Conservation (phyloP, 2,329 filamentous ascomycete species). For the Colletotrichum costaricense region DNA sequence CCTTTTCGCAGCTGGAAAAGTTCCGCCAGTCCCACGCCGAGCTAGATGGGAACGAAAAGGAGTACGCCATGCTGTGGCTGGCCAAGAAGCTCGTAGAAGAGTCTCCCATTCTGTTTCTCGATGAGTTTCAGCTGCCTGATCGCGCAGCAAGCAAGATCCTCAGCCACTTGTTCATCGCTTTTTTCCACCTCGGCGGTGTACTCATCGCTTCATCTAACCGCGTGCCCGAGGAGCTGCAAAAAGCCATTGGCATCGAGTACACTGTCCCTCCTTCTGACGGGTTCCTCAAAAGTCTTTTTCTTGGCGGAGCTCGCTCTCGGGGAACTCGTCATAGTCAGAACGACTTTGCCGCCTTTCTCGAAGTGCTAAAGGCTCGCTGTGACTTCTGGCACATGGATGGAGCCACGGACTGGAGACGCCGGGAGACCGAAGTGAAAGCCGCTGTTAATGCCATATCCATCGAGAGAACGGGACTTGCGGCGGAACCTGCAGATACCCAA, state of each 20-base stretch:
- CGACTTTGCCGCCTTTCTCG: slow-evolving; percentile 81
- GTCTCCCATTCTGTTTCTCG: slow-evolving; percentile 81
- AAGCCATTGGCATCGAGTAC: slow-evolving; percentile 79
- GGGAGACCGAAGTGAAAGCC: slow-evolving; percentile 55
- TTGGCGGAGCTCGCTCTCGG: slow-evolving; percentile 39
- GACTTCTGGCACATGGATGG: slow-evolving; percentile 89
- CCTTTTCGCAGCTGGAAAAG: slow-evolving; percentile 76
- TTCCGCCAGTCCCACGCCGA: slow-evolving; percentile 59
- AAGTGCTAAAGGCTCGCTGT: slow-evolving; percentile 80
- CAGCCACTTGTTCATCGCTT: slow-evolving; percentile 80
- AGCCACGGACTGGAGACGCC: slow-evolving; percentile 75
- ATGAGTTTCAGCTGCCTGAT: slow-evolving; percentile 88
- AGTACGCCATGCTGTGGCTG: slow-evolving; percentile 79
- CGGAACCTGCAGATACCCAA: neutral
- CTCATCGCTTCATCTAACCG: slow-evolving; percentile 84
- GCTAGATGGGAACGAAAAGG: slow-evolving; percentile 45
- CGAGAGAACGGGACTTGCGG: neutral
- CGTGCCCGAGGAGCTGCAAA: slow-evolving; percentile 84
- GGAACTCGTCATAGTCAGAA: slow-evolving; percentile 69
- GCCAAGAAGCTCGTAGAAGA: slow-evolving; percentile 81
- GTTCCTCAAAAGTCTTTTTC: slow-evolving; percentile 58
- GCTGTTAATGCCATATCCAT: neutral
- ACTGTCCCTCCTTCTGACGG: slow-evolving; percentile 64
- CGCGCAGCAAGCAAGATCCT: slow-evolving; percentile 82
- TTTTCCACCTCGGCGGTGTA: slow-evolving; percentile 86